phyloP scores from a whole-genome alignment of 371 early-diverging fungal species.

The Mucor circinelloides region DNA sequence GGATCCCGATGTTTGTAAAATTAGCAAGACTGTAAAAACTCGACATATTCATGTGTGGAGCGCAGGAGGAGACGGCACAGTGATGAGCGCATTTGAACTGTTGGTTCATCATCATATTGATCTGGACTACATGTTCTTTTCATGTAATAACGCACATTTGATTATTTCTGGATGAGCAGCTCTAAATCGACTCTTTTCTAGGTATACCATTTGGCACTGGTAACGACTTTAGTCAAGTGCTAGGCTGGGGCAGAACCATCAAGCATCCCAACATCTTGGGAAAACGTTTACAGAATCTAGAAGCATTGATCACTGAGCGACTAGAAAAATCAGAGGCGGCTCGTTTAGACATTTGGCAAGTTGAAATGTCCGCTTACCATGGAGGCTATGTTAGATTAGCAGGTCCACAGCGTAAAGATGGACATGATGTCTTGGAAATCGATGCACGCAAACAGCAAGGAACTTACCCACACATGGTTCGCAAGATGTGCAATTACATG shows the following conservation, averaged over 20 bases:
- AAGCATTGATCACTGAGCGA: constrained; percentile 46
- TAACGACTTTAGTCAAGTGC: constrained; percentile 66
- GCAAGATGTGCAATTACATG: constrained; percentile 63
- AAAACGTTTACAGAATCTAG: constrained; percentile 43
- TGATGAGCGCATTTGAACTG: constrained; percentile 62
- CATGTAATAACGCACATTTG: constrained; percentile 36
- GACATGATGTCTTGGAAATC: constrained; percentile 26
- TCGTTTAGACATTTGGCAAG: constrained; percentile 64
- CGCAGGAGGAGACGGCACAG: constrained; percentile 71
- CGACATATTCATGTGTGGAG: constrained; percentile 66
- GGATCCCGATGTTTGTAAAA: neutral
- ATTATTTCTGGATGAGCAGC: neutral
- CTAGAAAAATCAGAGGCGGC: constrained; percentile 59
- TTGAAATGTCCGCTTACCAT: constrained; percentile 47
- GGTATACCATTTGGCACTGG: constrained; percentile 71
- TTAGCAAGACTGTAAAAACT: constrained; percentile 15
- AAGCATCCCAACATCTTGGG: constrained; percentile 51
- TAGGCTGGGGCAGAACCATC: constrained; percentile 69
- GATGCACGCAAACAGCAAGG: constrained; percentile 1
- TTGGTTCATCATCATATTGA: constrained; percentile 52
- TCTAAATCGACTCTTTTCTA: neutral
- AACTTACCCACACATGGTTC: constrained; percentile 17
- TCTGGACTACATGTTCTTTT: constrained; percentile 58
- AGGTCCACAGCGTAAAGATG: constrained; percentile 36
- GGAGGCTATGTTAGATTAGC: constrained; percentile 53